A percentile compares a stretch with the other conserved stretches of the same genome.
These are phyloP conservation scores for Metroxylon sagu DNA, from an alignment of 176 grass and related monocot species.

Conservation along the genomic window DNA sequence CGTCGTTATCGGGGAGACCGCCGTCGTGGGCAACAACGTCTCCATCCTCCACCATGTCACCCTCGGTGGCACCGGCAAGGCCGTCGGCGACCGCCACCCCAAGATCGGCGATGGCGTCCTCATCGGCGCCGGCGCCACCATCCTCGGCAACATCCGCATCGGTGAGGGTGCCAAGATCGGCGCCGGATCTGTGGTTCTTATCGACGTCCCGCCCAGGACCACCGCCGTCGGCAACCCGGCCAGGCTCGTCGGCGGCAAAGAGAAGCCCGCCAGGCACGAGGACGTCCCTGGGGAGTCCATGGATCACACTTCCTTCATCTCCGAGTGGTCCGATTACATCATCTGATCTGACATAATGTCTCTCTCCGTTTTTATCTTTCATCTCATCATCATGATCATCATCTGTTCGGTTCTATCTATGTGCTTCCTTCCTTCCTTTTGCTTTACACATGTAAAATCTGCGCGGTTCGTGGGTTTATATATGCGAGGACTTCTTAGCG, in stretches of 20 bases:
- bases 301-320: constrained; percentile 94
- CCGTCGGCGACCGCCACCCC: constrained; percentile 80
- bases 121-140: constrained; percentile 85
- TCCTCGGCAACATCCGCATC: constrained; percentile 76
- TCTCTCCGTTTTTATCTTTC: background rate
- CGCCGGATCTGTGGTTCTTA: constrained; percentile 76
- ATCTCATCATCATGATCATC: no score
- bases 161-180: constrained; percentile 87
- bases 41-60: constrained; percentile 97
- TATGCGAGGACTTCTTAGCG: no score
- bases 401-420: background rate
- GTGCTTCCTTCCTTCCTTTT: no score
- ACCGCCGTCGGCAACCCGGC: constrained; percentile 87
- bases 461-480: no score
- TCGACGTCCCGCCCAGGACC: constrained; percentile 54
- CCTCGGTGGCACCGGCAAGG: constrained; percentile 93
- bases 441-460: no score
- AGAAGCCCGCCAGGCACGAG: constrained; percentile 33
- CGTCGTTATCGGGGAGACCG: constrained; percentile 86
- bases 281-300: constrained; percentile 76
- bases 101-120: constrained; percentile 83
- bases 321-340: constrained; percentile 78
- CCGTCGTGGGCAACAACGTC: constrained; percentile 93
- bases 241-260: constrained; percentile 53
- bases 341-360: constrained; percentile 24